These are phyloP conservation scores for Potentilla sterilis DNA, from an alignment of 306 rosid species.

Conservation along the genomic window DNA sequence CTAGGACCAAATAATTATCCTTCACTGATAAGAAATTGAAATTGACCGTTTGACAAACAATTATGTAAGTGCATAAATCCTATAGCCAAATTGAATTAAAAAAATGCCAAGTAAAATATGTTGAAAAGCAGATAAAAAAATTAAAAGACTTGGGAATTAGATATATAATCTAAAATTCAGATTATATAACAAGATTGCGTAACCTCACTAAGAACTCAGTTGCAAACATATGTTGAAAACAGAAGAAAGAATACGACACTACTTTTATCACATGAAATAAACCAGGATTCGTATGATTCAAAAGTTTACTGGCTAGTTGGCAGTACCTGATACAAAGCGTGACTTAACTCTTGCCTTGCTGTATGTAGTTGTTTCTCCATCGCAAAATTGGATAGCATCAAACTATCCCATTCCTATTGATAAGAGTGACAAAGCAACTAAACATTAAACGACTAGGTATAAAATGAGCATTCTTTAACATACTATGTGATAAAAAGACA, in stretches of 20 bases:
- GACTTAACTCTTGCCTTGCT: conserved; percentile 95
- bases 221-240: neutral
- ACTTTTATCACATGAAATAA: neutral
- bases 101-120: neutral
- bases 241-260: neutral
- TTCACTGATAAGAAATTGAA: neutral
- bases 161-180: neutral
- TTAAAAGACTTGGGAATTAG: neutral
- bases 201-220: neutral
- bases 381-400: conserved; percentile 86
- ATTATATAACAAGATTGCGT: neutral
- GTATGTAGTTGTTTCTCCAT: conserved; percentile 91
- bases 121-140: neutral
- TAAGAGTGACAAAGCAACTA: neutral
- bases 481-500: neutral
- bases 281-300: neutral
- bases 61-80: neutral
- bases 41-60: neutral
- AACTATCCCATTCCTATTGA: conserved; percentile 88
- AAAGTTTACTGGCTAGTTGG: neutral
- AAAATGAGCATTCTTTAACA: neutral
- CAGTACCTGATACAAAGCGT: conserved; percentile 87
- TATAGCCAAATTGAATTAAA: neutral
- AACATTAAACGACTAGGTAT: neutral
- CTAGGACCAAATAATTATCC: neutral